Percentiles rank a stretch among this genome's conserved stretches.
These are phyloP conservation scores for Leccinum incarnatum DNA, from an alignment of 768 basidiomycete genomes.

Conservation along the genomic window DNA sequence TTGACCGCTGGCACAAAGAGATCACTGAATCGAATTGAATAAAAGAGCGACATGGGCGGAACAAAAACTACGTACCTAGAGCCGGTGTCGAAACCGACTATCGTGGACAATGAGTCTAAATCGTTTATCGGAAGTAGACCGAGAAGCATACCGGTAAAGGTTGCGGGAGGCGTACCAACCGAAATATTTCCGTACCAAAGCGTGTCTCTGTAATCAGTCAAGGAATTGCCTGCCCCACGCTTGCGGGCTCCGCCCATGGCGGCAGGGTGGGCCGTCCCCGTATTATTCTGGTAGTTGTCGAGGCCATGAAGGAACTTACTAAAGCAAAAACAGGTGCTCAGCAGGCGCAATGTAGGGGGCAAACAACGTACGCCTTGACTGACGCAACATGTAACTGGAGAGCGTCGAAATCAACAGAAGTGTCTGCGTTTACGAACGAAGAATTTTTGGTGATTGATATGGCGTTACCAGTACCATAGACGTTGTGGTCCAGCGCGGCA, in stretches of 20 bases:
- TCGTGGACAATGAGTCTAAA: neutral
- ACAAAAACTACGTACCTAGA: slow-evolving; percentile 5
- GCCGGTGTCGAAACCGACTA: slow-evolving; percentile 28
- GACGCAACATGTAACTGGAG: neutral
- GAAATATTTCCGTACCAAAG: slow-evolving; percentile 10
- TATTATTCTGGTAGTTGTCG: neutral
- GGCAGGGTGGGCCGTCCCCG: neutral
- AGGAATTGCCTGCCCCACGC: neutral
- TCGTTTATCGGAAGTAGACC: neutral
- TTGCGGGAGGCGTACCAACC: slow-evolving; percentile 6
- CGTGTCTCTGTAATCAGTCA: neutral
- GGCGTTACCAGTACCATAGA: neutral
- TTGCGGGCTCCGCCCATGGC: neutral
- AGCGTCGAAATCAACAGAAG: neutral
- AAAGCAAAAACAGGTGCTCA: neutral
- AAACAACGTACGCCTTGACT: neutral
- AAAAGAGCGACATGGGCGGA: neutral
- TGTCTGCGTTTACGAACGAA: neutral
- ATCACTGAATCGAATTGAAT: slow-evolving; percentile 18
- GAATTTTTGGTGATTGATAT: neutral
- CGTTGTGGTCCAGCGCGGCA: neutral
- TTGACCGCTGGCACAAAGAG: slow-evolving; percentile 23
- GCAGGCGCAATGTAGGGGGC: neutral
- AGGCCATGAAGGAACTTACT: neutral
- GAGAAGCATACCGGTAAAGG: neutral